Evolutionary conservation across 495 filamentous ascomycete genomes (phyloP).

Genomic region (Penicillium bialowiezense): DNA sequence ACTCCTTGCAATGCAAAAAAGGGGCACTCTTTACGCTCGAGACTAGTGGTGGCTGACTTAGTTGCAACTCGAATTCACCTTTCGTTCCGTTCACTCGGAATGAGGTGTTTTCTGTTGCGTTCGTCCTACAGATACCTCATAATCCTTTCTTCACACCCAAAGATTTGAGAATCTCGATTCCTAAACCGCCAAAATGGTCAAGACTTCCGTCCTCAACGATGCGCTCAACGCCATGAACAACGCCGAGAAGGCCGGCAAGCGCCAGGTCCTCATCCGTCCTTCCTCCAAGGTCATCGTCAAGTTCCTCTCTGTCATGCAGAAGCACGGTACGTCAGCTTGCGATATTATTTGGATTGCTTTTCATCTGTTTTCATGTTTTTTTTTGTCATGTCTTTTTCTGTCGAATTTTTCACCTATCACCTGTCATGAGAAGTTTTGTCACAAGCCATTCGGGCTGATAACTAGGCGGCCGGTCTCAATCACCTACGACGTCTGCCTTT

Average conservation of each 20-base stretch:
- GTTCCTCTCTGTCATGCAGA: conserved; percentile 98
- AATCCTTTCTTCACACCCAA: conserved; percentile 42
- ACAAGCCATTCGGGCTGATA: conserved; percentile 82
- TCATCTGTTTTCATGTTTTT: conserved; percentile 12
- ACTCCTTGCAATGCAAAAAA: conserved; percentile 65
- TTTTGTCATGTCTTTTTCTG: conserved; percentile 8
- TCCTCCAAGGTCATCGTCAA: conserved; percentile 99
- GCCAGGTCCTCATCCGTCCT: conserved; percentile 94
- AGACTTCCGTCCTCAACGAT: conserved; percentile 98
- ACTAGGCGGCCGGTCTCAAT: conserved; percentile 91
- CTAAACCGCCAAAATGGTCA: conserved; percentile 84
- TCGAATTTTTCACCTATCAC: neutral
- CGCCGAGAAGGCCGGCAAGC: conserved; percentile 98
- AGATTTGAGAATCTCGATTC: conserved; percentile 84
- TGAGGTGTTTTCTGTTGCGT: conserved; percentile 10
- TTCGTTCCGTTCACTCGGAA: neutral
- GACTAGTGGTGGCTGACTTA: conserved; percentile 81
- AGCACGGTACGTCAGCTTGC: conserved; percentile 76
- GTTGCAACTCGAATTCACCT: conserved; percentile 18
- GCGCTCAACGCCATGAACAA: conserved; percentile 99
- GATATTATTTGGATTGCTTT: conserved; percentile 1
- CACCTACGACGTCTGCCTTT: conserved; percentile 88
- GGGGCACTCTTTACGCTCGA: conserved; percentile 93
- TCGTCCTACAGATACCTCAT: conserved; percentile 71
- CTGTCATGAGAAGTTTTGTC: conserved; percentile 3